Base-by-base conservation (phyloP, 192 early-diverging fungal genomes). In the Mortierella antarctica region DNA sequence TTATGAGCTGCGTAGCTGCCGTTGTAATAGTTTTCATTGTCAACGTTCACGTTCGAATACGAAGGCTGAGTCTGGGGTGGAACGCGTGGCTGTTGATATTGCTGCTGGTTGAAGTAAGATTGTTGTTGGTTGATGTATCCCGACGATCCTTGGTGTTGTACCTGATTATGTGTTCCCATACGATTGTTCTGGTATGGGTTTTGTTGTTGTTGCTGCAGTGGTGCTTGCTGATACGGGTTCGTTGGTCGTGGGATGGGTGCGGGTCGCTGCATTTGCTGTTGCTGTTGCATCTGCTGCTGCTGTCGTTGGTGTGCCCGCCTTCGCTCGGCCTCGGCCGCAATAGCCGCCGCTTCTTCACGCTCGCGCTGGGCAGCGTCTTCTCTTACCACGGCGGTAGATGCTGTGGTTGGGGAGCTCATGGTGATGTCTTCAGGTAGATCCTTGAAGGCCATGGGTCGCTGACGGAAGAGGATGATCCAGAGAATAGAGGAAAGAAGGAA, bases 281-380 rank as follows among this genome's bases (percentile, higher is more conserved):
- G 56, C 0, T 55, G 47, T n/a, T 42, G 45, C 10, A 64, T 51
- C 39, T 75, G 73, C 59, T 65, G 63, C 52, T 62, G 59, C 31
- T 59, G 61, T 1, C 67, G 58, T n/a, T 66, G 39, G 8, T 54
- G 53, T 3, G 48, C 14, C 1, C 54, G 18, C 15, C 70, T 54
- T 21, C 65, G 53, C 41, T 80, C 77, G 15, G 77, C 77, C 47
- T 80, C 77, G 14, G 59, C 69, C 31, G 68, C 68, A 20, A 57
- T 51, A 4, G 56, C 74, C 11, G 31, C 67, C 5, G 49, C 62
- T 9, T 70, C 68, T 45, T 67, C 61, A 1, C 46, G 53, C 11
- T 76, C 75, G 13, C 50, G 48, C 46, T 63, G 45, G 42, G 42
- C 12, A 5, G 67, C 21, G 11, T 70, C 67, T 11, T 77, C 54